Conservation (phyloP, 306 rosid genomes). For the Cicer pinnatifidum region DNA sequence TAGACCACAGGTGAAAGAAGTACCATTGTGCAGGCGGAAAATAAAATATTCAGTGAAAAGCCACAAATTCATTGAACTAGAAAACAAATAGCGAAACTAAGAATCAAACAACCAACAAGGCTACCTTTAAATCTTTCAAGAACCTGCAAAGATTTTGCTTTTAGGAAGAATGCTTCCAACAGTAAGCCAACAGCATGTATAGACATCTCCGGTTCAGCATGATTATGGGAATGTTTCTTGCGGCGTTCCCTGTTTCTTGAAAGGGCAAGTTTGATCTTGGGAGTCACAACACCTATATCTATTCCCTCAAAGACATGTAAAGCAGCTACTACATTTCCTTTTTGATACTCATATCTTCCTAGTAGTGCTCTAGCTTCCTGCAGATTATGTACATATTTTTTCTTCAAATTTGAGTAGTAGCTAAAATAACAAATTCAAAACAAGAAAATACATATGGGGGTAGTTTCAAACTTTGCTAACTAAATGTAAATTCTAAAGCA, state of each 20-base stretch:
- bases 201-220: slow-evolving; percentile 64
- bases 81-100: slow-evolving; percentile 27
- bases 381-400: slow-evolving; percentile 43
- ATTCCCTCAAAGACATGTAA: slow-evolving; percentile 89
- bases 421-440: slow-evolving; percentile 24
- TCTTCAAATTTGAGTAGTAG: slow-evolving; percentile 26
- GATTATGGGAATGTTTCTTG: slow-evolving; percentile 61
- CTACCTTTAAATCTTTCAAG: slow-evolving; percentile 84
- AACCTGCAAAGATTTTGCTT: slow-evolving; percentile 77
- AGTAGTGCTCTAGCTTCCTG: slow-evolving; percentile 96
- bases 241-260: slow-evolving; percentile 58
- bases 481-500: no score
- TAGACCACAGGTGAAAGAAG: slow-evolving; percentile 18
- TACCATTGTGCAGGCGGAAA: slow-evolving; percentile 26
- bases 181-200: slow-evolving; percentile 75
- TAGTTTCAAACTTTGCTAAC: no score
- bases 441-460: not conserved
- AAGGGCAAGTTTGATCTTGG: slow-evolving; percentile 74
- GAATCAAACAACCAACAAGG: slow-evolving; percentile 32
- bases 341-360: slow-evolving; percentile 91
- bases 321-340: slow-evolving; percentile 91
- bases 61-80: slow-evolving; percentile 30
- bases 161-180: slow-evolving; percentile 81
- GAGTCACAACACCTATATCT: slow-evolving; percentile 64
- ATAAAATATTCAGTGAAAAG: slow-evolving; percentile 29